Base-by-base conservation (phyloP, 768 basidiomycete species). In the Nidularia pulvinata region DNA sequence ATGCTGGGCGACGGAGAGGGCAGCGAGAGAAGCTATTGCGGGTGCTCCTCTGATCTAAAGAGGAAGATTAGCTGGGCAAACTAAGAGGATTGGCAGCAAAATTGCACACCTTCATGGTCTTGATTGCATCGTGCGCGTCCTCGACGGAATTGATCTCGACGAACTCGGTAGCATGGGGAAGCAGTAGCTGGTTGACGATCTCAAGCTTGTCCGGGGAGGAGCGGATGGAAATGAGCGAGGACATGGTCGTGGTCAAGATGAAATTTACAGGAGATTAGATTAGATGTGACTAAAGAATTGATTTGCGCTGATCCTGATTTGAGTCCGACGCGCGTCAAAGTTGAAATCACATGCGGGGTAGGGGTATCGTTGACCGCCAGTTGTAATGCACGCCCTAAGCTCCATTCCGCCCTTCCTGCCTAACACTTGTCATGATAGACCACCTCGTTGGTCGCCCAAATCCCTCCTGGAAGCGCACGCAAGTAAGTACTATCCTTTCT, bases 121-220 rank as follows among this genome's bases (percentile, higher is more conserved):
- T 95, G 71, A 98, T 98, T 14, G 95, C 95, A 63, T 94, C 91
- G 70, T 91, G 89, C 0, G 95, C 95, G 33, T 93, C 84, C 49
- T 94, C 84, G 55, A 92, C 75, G 11, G 84, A 80, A n/a, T 82
- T 72, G 49, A 98, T 84, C 22, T 76, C 61, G 33, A 91, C 57
- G 59, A 81, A 91, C 58, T 86, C 76, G 13, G 82, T 82, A 1
- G 78, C 80, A 64, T 91, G 89, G 0, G 94, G 95, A 6, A 96
- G 76, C 4, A 95, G 69, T 5, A 96, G 82, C 76, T 97, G 95
- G 73, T 98, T 89, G 51, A 97, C 81, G 58, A 98, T 96, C 69
- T 94, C 87, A 54, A 97, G 68, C 51, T 67, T 74, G 51, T 71
- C 75, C 36, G 69, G 67, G 46, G 68, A 68, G 7, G 65, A 65